Percentiles rank a stretch among this genome's conserved stretches.
Evolutionary conservation across 2,329 filamentous ascomycete species (phyloP).

Genomic region (Chaetomium globosum): DNA sequence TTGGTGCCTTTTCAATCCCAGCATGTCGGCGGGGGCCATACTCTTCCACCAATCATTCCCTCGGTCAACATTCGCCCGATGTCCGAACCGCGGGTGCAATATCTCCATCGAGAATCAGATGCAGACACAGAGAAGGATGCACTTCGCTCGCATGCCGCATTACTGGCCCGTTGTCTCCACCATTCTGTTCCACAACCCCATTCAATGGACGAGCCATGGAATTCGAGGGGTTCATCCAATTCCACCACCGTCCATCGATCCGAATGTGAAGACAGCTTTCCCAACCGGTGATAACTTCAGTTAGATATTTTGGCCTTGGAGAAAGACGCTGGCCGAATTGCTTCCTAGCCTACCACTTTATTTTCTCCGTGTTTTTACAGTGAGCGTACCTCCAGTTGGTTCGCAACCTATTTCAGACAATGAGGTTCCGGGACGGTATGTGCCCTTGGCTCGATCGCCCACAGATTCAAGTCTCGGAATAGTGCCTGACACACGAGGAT

Average conservation of each 20-base stretch:
- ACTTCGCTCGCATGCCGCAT: not conserved
- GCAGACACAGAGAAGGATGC: not conserved
- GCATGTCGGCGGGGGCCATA: not conserved
- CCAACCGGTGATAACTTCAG: not conserved
- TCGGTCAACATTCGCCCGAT: constrained; percentile 20
- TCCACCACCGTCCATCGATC: no score
- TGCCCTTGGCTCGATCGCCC: no score
- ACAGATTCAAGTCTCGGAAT: not conserved
- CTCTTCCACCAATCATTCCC: constrained; percentile 19
- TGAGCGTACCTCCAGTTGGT: not conserved
- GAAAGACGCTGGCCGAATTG: not conserved
- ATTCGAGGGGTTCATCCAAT: not conserved
- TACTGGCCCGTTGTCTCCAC: constrained; percentile 1
- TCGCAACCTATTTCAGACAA: constrained; percentile 38
- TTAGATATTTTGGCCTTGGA: not conserved
- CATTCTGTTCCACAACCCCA: not conserved
- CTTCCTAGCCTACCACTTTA: not conserved
- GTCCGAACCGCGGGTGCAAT: constrained; percentile 8
- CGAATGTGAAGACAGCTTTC: not conserved
- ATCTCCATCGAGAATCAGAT: constrained; percentile 13
- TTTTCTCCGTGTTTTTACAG: no score
- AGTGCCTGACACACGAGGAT: not conserved
- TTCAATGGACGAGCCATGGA: not conserved
- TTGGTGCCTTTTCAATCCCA: not conserved
- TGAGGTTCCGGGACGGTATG: constrained; percentile 69